A percentile compares a stretch with the other conserved stretches of the same genome.
Conservation (phyloP, 2,329 filamentous ascomycete species). For the Verticillium longisporum region DNA sequence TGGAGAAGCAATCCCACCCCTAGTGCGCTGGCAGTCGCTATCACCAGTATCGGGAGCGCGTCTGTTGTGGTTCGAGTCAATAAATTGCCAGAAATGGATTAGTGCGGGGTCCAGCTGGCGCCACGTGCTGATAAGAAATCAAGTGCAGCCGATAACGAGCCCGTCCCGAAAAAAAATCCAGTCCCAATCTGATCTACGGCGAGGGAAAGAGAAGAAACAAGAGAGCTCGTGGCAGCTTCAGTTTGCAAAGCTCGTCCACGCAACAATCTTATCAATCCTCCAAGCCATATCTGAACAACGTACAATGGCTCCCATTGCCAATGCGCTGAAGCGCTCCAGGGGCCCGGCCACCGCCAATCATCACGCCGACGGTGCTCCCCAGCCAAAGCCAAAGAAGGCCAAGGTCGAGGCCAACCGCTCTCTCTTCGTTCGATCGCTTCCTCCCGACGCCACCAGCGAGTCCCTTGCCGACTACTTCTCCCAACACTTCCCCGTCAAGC, state of each 20-base stretch:
- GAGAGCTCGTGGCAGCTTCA: neutral
- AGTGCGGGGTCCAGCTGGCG: conserved; percentile 9
- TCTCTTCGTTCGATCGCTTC: conserved; percentile 86
- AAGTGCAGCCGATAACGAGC: neutral
- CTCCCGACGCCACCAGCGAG: conserved; percentile 71
- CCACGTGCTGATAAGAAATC: conserved; percentile 11
- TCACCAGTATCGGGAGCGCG: conserved; percentile 3
- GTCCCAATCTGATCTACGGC: neutral
- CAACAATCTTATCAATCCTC: neutral
- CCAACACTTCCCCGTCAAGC: conserved; percentile 88
- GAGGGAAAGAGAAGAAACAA: neutral
- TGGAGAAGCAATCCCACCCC: neutral
- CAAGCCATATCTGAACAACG: neutral
- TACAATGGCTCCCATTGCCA: conserved; percentile 7
- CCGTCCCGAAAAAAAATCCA: conserved; percentile 7
- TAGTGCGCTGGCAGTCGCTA: neutral
- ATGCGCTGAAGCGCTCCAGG: conserved; percentile 11
- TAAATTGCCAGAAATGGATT: conserved; percentile 8
- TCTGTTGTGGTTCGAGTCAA: conserved; percentile 14
- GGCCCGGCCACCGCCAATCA: conserved; percentile 3
- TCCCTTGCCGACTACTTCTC: conserved; percentile 85
- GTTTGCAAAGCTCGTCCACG: neutral
- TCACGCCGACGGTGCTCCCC: conserved; percentile 21
- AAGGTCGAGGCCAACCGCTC: conserved; percentile 59
- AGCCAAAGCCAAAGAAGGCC: conserved; percentile 41